These are phyloP conservation scores for Vicia villosa DNA, from an alignment of 306 rosid species.

Conservation along the genomic window DNA sequence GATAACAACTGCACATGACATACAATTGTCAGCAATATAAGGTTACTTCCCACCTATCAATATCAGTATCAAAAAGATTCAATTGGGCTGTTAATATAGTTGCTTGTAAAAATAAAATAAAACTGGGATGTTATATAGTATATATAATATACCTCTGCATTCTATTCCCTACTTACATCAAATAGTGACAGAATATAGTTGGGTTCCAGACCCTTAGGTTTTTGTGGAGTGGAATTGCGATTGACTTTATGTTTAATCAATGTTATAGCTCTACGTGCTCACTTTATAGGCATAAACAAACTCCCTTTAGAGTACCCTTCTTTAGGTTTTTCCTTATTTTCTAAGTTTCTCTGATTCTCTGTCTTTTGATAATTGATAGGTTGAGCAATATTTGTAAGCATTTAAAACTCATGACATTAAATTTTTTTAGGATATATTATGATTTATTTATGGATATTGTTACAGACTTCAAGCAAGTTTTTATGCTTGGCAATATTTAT, in stretches of 20 bases:
- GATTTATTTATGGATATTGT: constrained; percentile 27
- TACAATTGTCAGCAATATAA: constrained; percentile 7
- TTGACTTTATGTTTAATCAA: background rate
- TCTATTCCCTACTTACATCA: background rate
- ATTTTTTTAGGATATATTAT: constrained; percentile 12
- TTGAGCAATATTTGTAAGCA: constrained; percentile 16
- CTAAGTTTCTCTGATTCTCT: background rate
- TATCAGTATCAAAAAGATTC: constrained; percentile 1
- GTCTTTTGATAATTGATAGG: constrained; percentile 20
- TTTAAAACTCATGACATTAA: constrained; percentile 12
- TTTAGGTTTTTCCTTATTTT: background rate
- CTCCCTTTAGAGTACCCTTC: background rate
- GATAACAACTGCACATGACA: background rate
- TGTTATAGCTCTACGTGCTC: background rate
- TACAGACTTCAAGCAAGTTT: constrained; percentile 4
- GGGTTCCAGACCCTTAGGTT: background rate
- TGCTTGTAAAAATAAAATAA: too few species aligned
- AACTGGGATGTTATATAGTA: background rate
- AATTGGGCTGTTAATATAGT: background rate
- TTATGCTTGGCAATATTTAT: constrained; percentile 4
- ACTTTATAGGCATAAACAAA: background rate
- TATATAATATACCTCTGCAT: background rate
- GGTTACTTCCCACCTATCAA: background rate
- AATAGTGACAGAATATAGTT: background rate
- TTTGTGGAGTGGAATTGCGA: background rate